These are phyloP conservation scores for Citrus australasica DNA, from an alignment of 345 rosid genomes.

Conservation along the genomic window DNA sequence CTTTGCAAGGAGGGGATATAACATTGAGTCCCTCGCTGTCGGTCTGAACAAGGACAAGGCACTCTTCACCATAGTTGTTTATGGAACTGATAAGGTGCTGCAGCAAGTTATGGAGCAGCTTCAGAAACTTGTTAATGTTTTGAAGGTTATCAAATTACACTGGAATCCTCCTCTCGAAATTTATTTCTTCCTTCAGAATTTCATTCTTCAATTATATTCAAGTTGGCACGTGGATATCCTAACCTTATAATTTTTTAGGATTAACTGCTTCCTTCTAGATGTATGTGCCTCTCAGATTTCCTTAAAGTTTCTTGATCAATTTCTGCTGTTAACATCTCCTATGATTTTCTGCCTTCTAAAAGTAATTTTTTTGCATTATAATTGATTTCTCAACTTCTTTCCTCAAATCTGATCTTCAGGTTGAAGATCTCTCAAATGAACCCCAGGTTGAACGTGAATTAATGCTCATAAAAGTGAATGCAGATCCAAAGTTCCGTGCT, in stretches of 20 bases:
- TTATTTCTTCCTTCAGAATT: background rate
- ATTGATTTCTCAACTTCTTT: background rate
- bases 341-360: conserved; percentile 1
- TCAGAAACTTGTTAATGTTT: conserved; percentile 92
- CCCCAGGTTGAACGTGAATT: conserved; percentile 95
- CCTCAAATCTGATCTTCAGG: conserved; percentile 32
- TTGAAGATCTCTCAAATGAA: conserved; percentile 86
- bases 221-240: background rate
- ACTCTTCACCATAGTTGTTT: conserved; percentile 86
- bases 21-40: conserved; percentile 96
- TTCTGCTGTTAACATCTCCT: background rate
- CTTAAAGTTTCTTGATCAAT: background rate
- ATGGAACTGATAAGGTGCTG: conserved; percentile 76
- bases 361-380: background rate
- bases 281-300: background rate
- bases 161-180: background rate
- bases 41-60: conserved; percentile 95
- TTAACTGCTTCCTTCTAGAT: background rate
- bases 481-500: conserved; percentile 54
- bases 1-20: conserved; percentile 91
- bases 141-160: conserved; percentile 47
- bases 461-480: conserved; percentile 83
- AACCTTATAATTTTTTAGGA: background rate
- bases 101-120: conserved; percentile 91
- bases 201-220: background rate